These are phyloP conservation scores for Phytophthora kernoviae DNA, from an alignment of 352 stramenopile species.

Conservation along the genomic window DNA sequence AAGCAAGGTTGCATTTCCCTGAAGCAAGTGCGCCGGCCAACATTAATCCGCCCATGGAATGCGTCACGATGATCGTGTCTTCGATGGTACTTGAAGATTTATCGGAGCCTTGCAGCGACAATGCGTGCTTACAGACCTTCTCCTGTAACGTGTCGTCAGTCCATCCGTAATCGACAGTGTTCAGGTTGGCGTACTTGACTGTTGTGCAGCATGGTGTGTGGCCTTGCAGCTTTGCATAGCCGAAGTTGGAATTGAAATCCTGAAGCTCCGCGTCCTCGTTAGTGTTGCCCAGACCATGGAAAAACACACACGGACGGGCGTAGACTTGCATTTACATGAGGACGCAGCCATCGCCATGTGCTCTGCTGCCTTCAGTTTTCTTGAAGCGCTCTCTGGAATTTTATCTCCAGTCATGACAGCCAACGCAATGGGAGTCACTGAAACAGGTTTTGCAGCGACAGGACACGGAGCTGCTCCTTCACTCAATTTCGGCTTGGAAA, in stretches of 20 bases:
- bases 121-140: constrained; percentile 35
- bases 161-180: constrained; percentile 58
- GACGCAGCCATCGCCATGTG: constrained; percentile 21
- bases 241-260: constrained; percentile 24
- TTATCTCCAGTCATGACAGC: constrained; percentile 17
- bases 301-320: constrained; percentile 31
- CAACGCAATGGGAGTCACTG: constrained; percentile 10
- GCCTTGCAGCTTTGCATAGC: constrained; percentile 18
- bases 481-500: constrained; percentile 5
- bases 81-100: constrained; percentile 18
- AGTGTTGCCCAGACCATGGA: constrained; percentile 31
- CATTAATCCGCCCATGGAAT: constrained; percentile 50
- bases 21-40: constrained; percentile 25
- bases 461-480: constrained; percentile 8
- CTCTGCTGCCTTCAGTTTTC: constrained; percentile 15
- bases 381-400: constrained; percentile 8
- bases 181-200: constrained; percentile 50
- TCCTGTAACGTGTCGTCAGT: constrained; percentile 40
- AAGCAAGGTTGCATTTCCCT: constrained; percentile 13
- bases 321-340: constrained; percentile 25
- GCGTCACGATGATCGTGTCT: constrained; percentile 43
- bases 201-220: constrained; percentile 25
- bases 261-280: constrained; percentile 22
- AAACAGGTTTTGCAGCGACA: constrained; percentile 1
- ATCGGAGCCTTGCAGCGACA: constrained; percentile 9